Conservation (phyloP, 805 yeast species). For the Dipodascopsis tothii region DNA sequence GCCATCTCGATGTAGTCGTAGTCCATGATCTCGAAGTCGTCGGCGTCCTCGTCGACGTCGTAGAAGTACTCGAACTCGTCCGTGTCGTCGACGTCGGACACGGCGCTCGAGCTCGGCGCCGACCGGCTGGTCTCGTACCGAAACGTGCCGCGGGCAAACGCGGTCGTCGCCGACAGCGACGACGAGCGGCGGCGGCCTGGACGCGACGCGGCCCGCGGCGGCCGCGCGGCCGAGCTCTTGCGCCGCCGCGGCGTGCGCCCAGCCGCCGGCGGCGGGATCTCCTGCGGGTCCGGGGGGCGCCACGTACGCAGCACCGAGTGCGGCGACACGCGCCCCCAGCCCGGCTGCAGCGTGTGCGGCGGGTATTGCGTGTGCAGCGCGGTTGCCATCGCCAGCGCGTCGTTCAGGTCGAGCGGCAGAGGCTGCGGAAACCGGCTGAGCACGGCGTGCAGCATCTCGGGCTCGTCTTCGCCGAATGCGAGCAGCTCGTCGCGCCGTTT, state of each 20-base stretch:
- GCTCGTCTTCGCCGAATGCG: slow-evolving; percentile 31
- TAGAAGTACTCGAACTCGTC: not conserved
- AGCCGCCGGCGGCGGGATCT: not conserved
- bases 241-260: not conserved
- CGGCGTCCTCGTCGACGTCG: not conserved
- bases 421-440: slow-evolving; percentile 29
- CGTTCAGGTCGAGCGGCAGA: slow-evolving; percentile 21
- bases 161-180: not conserved
- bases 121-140: not conserved
- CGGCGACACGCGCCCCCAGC: slow-evolving; percentile 27
- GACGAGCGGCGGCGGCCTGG: not conserved
- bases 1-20: slow-evolving; percentile 16
- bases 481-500: slow-evolving; percentile 41
- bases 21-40: too few species aligned
- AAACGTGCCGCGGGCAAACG: not conserved
- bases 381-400: slow-evolving; percentile 22
- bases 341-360: slow-evolving; percentile 18
- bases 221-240: not conserved
- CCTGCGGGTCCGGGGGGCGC: slow-evolving; percentile 1
- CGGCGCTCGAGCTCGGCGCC: not conserved
- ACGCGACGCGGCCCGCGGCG: not conserved
- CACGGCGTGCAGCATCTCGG: slow-evolving; percentile 39
- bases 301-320: slow-evolving; percentile 32
- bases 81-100: not conserved
- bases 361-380: slow-evolving; percentile 21